Evolutionary conservation across 768 basidiomycete species (phyloP).

Genomic region (Amanita muscaria): DNA sequence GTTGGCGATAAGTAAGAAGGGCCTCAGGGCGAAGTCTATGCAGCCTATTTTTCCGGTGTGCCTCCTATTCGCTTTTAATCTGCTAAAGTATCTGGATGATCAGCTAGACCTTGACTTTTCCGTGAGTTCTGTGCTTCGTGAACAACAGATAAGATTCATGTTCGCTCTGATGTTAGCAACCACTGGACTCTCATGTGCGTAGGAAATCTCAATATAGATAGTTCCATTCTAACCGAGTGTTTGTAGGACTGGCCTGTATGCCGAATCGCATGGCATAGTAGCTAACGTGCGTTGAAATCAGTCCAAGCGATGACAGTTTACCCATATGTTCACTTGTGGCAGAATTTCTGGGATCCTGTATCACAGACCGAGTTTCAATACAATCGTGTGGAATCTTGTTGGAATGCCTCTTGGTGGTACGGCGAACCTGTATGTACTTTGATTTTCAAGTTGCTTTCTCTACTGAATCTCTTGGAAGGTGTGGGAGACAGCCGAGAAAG

Average conservation of each 20-base stretch:
- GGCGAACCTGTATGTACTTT: slow-evolving; percentile 66
- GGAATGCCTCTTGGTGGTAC: slow-evolving; percentile 74
- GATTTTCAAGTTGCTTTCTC: background rate
- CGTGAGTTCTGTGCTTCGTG: slow-evolving; percentile 40
- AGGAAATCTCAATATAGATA: background rate
- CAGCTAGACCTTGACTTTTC: slow-evolving; percentile 76
- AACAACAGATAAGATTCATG: background rate
- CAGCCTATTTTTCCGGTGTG: slow-evolving; percentile 77
- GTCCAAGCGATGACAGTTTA: background rate
- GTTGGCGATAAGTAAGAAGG: slow-evolving; percentile 69
- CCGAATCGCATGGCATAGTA: slow-evolving; percentile 86
- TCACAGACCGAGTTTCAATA: slow-evolving; percentile 62
- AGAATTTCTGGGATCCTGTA: slow-evolving; percentile 86
- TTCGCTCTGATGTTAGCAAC: slow-evolving; percentile 44
- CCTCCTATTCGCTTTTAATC: no score
- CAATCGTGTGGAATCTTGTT: slow-evolving; percentile 48
- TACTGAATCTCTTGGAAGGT: slow-evolving; percentile 39
- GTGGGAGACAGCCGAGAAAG: slow-evolving; percentile 81
- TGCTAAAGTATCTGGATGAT: no score
- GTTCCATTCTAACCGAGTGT: slow-evolving; percentile 4
- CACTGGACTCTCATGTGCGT: slow-evolving; percentile 82
- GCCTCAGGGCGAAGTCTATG: slow-evolving; percentile 83
- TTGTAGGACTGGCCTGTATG: slow-evolving; percentile 80
- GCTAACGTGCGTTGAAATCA: slow-evolving; percentile 53
- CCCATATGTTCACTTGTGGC: slow-evolving; percentile 1